Conservation (phyloP, 768 basidiomycete species). For the Phallus indusiatus region DNA sequence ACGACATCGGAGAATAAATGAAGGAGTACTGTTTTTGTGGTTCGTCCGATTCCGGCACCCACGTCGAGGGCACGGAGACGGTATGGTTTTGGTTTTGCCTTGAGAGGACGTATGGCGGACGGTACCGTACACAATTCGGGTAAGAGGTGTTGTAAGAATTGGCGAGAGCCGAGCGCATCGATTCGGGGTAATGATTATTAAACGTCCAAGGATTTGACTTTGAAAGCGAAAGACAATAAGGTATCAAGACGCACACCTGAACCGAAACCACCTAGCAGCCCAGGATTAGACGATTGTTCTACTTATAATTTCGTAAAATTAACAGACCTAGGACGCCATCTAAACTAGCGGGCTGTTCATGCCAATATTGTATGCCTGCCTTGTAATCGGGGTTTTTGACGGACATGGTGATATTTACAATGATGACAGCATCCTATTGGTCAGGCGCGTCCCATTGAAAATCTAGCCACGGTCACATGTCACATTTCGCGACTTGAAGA, state of each 20-base stretch:
- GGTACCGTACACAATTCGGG: slow-evolving; percentile 72
- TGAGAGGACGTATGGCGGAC: slow-evolving; percentile 55
- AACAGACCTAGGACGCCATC: slow-evolving; percentile 76
- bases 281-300: slow-evolving; percentile 31
- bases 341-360: slow-evolving; percentile 63
- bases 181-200: slow-evolving; percentile 75
- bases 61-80: slow-evolving; percentile 79
- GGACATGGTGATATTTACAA: not conserved
- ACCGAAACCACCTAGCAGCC: slow-evolving; percentile 22
- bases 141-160: slow-evolving; percentile 73
- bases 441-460: slow-evolving; percentile 6
- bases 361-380: slow-evolving; percentile 84
- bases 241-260: slow-evolving; percentile 22
- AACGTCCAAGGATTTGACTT: not conserved
- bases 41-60: slow-evolving; percentile 90
- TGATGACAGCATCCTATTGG: not conserved
- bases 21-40: slow-evolving; percentile 82
- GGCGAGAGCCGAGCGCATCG: slow-evolving; percentile 83
- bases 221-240: not conserved
- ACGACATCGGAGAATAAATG: slow-evolving; percentile 82
- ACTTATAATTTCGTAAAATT: slow-evolving; percentile 1
- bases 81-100: slow-evolving; percentile 19
- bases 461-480: slow-evolving; percentile 13
- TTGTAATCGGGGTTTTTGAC: slow-evolving; percentile 42
- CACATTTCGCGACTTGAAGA: slow-evolving; percentile 3